Evolutionary conservation across 768 basidiomycete species (phyloP), one percentile per base, ranked within the genome.

Genomic region (Suillus subaureus): DNA sequence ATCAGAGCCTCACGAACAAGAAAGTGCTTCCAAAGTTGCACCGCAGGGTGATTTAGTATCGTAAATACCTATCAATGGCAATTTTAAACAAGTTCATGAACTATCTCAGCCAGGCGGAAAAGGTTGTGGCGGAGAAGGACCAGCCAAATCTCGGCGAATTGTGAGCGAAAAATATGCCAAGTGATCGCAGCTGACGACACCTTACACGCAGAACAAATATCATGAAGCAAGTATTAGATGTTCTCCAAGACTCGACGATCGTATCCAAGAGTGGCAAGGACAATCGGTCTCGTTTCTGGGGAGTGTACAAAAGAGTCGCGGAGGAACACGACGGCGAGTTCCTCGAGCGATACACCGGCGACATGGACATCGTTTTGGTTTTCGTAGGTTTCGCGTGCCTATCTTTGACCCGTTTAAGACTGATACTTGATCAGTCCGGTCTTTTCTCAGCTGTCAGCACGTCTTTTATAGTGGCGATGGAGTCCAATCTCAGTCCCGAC

Each of bases 341-440:
- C 11, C 39, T 70, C 2, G 68, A 73, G 8, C 63, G 66, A 33
- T 70, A 66, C 52, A 67, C 61, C 4, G 60, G 66, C 33, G 66
- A 68, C 39, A 64, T 72, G 51, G 68, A 72, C 58, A 66, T 69
- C 7, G 60, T 71, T 6, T 55, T 73, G 6, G 62, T 73, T 52
- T 73, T 73, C 55, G 72, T 73, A 57, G n/a, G 72, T 61, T 16
- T 18, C 15, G 28, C 8, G 0, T 18, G 16, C 16, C 8, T 18
- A 31, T 52, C 8, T 18, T 31, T 26, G 9, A 52, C 9, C 11
- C 23, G 11, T 43, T 61, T 26, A 31, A 61, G 60, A 26, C 15
- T 39, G 39, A 61, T 18, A 1, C 15, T 58, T 11, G 18, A 33
- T 37, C n/a, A 69, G 68, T 64, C 68, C 18, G 64, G 68, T 40